phyloP scores from a whole-genome alignment of 371 early-diverging fungal genomes.

The Blyttiomyces sp. region DNA sequence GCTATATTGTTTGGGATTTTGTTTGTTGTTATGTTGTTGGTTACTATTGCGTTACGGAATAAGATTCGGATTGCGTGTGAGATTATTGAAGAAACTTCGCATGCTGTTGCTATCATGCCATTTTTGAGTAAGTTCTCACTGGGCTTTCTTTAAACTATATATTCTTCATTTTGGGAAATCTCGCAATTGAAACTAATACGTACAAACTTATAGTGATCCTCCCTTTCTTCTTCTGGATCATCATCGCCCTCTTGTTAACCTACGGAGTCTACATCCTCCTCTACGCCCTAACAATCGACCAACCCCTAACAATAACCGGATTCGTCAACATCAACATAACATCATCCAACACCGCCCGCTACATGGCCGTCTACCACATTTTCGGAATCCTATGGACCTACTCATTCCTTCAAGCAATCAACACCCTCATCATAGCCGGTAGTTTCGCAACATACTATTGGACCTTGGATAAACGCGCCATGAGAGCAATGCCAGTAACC shows the following conservation, averaged over 20 bases:
- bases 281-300: slow-evolving; percentile 26
- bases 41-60: slow-evolving; percentile 29
- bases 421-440: slow-evolving; percentile 45
- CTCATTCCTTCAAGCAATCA: slow-evolving; percentile 43
- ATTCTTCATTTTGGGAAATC: background rate
- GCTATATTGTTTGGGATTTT: slow-evolving; percentile 1
- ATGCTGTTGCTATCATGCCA: slow-evolving; percentile 35
- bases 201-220: slow-evolving; percentile 28
- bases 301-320: background rate
- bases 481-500: slow-evolving; percentile 29
- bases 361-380: slow-evolving; percentile 31
- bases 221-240: slow-evolving; percentile 23
- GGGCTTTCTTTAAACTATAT: background rate
- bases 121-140: slow-evolving; percentile 30
- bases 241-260: slow-evolving; percentile 18
- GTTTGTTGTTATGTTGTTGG: slow-evolving; percentile 20
- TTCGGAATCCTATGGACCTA: slow-evolving; percentile 52
- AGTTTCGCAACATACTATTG: slow-evolving; percentile 54
- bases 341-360: slow-evolving; percentile 4
- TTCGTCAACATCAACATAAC: background rate
- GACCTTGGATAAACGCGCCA: slow-evolving; percentile 41
- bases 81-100: slow-evolving; percentile 37
- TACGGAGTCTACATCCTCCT: slow-evolving; percentile 32
- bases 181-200: background rate
- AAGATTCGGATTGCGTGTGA: slow-evolving; percentile 45